Base-by-base conservation (phyloP, 2,329 filamentous ascomycete genomes). In the Boeremia exigua region DNA sequence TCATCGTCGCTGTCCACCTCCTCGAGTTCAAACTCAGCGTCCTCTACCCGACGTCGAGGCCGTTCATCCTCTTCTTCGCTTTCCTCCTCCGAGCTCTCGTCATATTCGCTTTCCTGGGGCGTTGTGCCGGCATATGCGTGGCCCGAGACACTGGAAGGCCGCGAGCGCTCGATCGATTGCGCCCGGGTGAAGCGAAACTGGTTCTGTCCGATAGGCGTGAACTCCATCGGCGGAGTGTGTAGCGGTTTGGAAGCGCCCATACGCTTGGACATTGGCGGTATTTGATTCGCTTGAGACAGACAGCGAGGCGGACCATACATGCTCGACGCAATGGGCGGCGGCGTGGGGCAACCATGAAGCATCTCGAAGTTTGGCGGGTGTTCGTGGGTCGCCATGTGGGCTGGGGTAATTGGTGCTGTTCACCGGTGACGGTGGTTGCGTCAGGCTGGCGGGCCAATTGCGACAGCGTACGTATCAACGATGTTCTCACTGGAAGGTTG, bases 21-120 rank as follows among this genome's bases (percentile, higher is more conserved):
- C 60, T 80, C 77, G 44, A 81, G 71, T 33, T 73, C 71, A 49
- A 81, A 76, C 47, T 70, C 70, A 46, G 68, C 69, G 28, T 67
- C 61, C 19, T 73, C 65, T 48, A 71, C 60, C 48, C 56, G 60
- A 51, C 64, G 70, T 50, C 62, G 48, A 37, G 66, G 65, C 27
- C 43, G 57, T 46, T 64, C 57, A 44, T 69, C 61, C 44, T 69
- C 66, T n/a, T 65, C 51, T 28, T 65, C 64, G 43, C 63, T 68
- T 44, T 73, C 70, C n/a, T 70, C 69, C 8, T 67, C 60, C 37
- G 60, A 57, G 5, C 58, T 61, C 14, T 58, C 57, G 27, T 64
- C 69, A 47, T 67, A 58, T 30, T 75, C 73, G 32, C 69, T 73
- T n/a, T 68, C 65, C 55, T 70, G 66, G n/a, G 65, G 62, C 23